These are phyloP conservation scores for Mycena chlorophos DNA, from an alignment of 768 basidiomycete genomes.

Conservation along the genomic window DNA sequence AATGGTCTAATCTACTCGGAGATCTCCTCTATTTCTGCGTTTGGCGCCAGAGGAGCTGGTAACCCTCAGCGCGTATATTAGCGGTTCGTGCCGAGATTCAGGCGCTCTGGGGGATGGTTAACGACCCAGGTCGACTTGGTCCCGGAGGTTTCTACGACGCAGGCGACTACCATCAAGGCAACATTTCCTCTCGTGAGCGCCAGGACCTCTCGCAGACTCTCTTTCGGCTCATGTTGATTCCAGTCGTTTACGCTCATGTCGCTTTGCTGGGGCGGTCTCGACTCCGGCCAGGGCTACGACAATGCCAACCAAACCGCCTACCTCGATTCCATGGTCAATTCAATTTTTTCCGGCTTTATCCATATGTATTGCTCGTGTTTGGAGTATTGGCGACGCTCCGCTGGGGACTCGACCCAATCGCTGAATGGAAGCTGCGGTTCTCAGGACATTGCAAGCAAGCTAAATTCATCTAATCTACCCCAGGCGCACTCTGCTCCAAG, in stretches of 20 bases:
- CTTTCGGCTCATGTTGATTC: constrained; percentile 4
- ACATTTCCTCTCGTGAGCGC: constrained; percentile 75
- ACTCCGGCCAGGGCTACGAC: constrained; percentile 69
- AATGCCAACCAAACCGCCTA: constrained; percentile 3
- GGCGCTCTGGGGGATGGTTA: constrained; percentile 77
- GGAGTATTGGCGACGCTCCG: constrained; percentile 87
- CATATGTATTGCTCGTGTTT: too few relatives aligned
- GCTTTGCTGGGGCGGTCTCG: constrained; percentile 87
- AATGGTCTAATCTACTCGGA: constrained; percentile 83
- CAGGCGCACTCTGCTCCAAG: constrained; percentile 79
- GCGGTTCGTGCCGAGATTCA: constrained; percentile 87
- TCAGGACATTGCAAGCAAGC: not conserved
- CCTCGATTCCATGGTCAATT: too few relatives aligned
- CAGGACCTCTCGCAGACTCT: not conserved
- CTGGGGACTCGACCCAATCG: constrained; percentile 91
- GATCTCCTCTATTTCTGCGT: constrained; percentile 86
- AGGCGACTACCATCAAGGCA: constrained; percentile 89
- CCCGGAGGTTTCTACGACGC: constrained; percentile 93
- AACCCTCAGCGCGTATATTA: constrained; percentile 60
- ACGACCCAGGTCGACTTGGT: constrained; percentile 75
- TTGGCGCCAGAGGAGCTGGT: constrained; percentile 90
- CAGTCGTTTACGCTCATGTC: constrained; percentile 84
- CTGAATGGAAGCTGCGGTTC: constrained; percentile 57
- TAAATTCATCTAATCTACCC: constrained; percentile 2
- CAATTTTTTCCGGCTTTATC: too few relatives aligned